These are phyloP conservation scores for Aspergillus viridinutans DNA, from an alignment of 2,329 filamentous ascomycete species.

Conservation along the genomic window DNA sequence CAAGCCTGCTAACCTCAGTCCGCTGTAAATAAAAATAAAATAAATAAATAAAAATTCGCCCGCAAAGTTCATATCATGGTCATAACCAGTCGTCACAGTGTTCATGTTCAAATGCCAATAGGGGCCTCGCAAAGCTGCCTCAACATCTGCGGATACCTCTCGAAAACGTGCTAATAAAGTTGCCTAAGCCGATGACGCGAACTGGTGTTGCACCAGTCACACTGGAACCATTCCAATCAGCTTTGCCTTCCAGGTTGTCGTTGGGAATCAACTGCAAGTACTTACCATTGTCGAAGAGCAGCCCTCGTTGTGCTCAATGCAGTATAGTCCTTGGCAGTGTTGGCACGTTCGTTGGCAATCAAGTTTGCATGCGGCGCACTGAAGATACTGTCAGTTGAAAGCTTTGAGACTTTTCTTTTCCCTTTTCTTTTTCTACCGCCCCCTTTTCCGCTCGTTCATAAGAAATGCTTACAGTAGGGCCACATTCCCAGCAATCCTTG, in stretches of 20 bases:
- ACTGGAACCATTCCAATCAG: conserved; percentile 20
- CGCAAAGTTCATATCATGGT: not conserved
- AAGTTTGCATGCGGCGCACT: conserved; percentile 74
- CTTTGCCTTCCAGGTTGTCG: not conserved
- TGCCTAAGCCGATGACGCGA: conserved; percentile 30
- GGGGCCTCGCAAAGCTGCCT: too few species aligned
- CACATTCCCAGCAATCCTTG: conserved; percentile 81
- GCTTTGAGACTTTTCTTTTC: not conserved
- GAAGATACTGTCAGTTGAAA: conserved; percentile 4
- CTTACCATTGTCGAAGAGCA: conserved; percentile 59
- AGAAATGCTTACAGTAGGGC: conserved; percentile 61
- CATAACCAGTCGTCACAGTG: not conserved
- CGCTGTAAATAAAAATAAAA: too few species aligned
- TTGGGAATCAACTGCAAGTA: not conserved
- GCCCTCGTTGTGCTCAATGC: conserved; percentile 76
- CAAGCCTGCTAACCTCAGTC: not conserved
- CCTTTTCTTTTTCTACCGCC: not conserved
- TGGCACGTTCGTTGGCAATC: conserved; percentile 67
- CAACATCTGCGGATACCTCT: not conserved
- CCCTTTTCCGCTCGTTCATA: not conserved
- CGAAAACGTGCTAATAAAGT: conserved; percentile 12
- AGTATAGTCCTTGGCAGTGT: conserved; percentile 75
- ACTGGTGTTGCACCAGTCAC: conserved; percentile 43
- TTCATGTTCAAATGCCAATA: not conserved
- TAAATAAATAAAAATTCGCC: not conserved